Base-by-base conservation (phyloP, 768 basidiomycete species). In the Tulasnella sp. region DNA sequence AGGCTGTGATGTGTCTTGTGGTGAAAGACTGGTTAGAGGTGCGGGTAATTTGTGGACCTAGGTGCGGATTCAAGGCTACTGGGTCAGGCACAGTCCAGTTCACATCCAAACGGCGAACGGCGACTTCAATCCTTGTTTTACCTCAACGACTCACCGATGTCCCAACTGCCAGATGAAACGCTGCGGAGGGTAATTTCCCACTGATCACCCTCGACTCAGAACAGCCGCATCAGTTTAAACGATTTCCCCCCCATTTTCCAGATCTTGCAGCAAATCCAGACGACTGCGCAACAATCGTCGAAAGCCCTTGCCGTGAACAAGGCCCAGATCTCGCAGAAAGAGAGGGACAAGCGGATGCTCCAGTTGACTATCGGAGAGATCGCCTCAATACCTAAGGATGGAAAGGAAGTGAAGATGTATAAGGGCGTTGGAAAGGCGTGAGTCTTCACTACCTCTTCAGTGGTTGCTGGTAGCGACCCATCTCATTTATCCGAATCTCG, bases 371-470 rank as follows among this genome's bases (percentile, higher is more conserved):
- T 92, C 76, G 88, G 91, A 80, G 95, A 98, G 83, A 90, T 98
- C 80, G 86, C 86, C 42, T 86, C 87, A 46, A 88, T 96, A 73
- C 79, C 79, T 3, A 83, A 83, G 11, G 80, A 79, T 55, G 87
- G 90, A 80, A 89, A 89, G 37, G 88, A 92, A 79, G 91, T 93
- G 16, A 94, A 92, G 82, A 85, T 98, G 81, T 98, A 96, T 86
- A 95, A 93, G 82, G 96, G 96, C 70, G 93, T 98, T 69, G 96
- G 96, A 42, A 98, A 98, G 85, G 97, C 97, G 96, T 96, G 80
- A 80, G 89, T 82, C 40, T 77, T 81, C 6, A 29, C 72, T 32
- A 37, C 67, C 74, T 39, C 39, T 71, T n/a, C 16, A 7, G 15
- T 44, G 44, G 15, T 13, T 44, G 13, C 46, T 40, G 46, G 29